Conservation (phyloP, 257 asterid genomes). For the Solanum sejunctum region DNA sequence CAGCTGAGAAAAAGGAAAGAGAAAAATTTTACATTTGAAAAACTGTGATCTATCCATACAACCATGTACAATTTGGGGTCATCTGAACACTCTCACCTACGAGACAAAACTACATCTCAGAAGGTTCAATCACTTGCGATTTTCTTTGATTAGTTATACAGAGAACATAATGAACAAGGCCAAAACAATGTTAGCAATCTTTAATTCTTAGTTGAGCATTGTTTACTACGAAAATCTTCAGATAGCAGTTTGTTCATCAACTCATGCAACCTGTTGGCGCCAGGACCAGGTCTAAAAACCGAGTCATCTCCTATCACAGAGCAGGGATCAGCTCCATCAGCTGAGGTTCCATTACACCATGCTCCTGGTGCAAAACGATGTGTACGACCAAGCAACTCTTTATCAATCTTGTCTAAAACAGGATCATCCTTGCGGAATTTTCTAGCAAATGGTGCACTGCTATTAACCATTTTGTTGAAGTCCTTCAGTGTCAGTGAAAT, state of each 20-base stretch:
- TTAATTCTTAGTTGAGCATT: conserved; percentile 32
- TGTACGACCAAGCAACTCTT: conserved; percentile 57
- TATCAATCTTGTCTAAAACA: conserved; percentile 70
- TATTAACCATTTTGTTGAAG: conserved; percentile 71
- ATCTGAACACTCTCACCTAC: background rate
- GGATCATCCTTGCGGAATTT: conserved; percentile 84
- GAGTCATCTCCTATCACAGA: conserved; percentile 53
- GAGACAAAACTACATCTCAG: conserved; percentile 21
- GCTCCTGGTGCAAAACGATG: conserved; percentile 72
- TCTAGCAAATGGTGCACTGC: conserved; percentile 86
- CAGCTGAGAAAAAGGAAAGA: background rate
- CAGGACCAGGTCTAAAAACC: conserved; percentile 64
- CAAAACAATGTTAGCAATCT: background rate
- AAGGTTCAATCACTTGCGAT: background rate
- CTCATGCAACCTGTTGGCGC: conserved; percentile 54
- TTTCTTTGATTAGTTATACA: background rate
- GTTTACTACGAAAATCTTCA: conserved; percentile 45
- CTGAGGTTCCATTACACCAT: conserved; percentile 77
- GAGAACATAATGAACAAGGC: background rate
- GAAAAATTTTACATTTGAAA: background rate
- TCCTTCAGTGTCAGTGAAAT: conserved; percentile 47
- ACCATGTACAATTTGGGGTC: conserved; percentile 30
- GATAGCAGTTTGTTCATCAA: conserved; percentile 43
- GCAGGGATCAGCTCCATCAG: conserved; percentile 68
- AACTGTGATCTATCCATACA: conserved; percentile 21